phyloP scores from a whole-genome alignment of 2,329 filamentous ascomycete species.

The Cordyceps javanica region DNA sequence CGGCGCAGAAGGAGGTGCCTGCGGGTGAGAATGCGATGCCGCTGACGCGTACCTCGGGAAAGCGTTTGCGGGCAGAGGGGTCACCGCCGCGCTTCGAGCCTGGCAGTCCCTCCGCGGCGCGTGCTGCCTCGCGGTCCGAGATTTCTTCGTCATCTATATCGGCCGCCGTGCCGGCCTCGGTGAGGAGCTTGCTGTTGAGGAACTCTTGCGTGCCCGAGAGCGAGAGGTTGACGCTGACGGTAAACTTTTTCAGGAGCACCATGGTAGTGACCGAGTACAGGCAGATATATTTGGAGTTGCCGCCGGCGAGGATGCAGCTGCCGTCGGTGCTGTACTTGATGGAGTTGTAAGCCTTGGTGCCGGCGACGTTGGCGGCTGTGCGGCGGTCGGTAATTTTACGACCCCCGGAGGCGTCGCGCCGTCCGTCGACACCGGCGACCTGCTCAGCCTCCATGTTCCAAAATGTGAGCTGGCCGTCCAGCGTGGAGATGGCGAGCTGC shows the following conservation, averaged over 20 bases:
- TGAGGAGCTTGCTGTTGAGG: slow-evolving; percentile 85
- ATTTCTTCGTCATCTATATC: slow-evolving; percentile 86
- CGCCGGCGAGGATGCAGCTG: slow-evolving; percentile 79
- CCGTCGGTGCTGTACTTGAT: slow-evolving; percentile 92
- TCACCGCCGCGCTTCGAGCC: slow-evolving; percentile 81
- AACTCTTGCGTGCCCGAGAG: slow-evolving; percentile 95
- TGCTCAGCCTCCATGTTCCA: slow-evolving; percentile 92
- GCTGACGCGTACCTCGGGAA: slow-evolving; percentile 78
- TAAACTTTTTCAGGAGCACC: slow-evolving; percentile 89
- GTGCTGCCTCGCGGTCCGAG: slow-evolving; percentile 76
- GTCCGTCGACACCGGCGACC: slow-evolving; percentile 77
- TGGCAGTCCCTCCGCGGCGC: slow-evolving; percentile 71
- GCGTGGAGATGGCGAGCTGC: slow-evolving; percentile 83
- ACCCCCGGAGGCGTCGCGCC: slow-evolving; percentile 87
- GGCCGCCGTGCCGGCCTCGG: slow-evolving; percentile 77
- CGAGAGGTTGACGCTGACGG: slow-evolving; percentile 91
- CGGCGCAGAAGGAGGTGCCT: slow-evolving; percentile 86
- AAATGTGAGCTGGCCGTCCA: slow-evolving; percentile 92
- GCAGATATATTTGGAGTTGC: slow-evolving; percentile 98
- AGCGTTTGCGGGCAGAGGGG: slow-evolving; percentile 67
- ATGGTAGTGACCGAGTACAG: slow-evolving; percentile 92
- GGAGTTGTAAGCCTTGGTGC: slow-evolving; percentile 83
- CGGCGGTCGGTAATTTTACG: slow-evolving; percentile 81
- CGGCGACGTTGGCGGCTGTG: slow-evolving; percentile 83
- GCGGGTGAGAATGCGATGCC: slow-evolving; percentile 83